A percentile compares a stretch with the other conserved stretches of the same genome.
phyloP scores from a whole-genome alignment of 495 filamentous ascomycete species.

The Penicillium lagena region DNA sequence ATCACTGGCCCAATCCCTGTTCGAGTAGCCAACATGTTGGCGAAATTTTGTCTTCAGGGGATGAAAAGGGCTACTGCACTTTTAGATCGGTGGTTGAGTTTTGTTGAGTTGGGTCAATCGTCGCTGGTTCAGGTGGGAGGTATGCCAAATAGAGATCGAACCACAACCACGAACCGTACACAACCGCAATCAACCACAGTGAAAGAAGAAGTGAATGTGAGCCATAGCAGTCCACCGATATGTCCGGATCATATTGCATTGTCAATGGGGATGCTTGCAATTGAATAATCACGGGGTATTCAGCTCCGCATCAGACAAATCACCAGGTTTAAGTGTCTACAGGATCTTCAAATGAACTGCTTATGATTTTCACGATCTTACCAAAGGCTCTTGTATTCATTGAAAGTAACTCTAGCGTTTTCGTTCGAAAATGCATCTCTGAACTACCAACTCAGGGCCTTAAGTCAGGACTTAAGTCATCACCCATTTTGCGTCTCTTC shows the following conservation, averaged over 20 bases:
- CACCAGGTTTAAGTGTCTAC: too few species aligned
- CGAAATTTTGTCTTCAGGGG: conserved; percentile 7
- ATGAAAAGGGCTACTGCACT: conserved; percentile 9
- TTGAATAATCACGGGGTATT: not conserved
- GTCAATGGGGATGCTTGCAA: conserved; percentile 14
- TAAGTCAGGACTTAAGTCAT: too few species aligned
- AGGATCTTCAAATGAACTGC: too few species aligned
- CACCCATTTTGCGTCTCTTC: too few species aligned
- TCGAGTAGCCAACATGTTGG: conserved; percentile 2
- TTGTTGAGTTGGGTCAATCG: conserved; percentile 6
- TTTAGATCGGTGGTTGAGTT: conserved; percentile 7
- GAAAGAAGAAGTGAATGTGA: not conserved
- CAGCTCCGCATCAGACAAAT: too few species aligned
- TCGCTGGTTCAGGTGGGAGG: not conserved
- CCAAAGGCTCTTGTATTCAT: too few species aligned
- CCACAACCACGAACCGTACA: too few species aligned
- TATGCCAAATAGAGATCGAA: too few species aligned
- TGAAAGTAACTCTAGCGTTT: too few species aligned
- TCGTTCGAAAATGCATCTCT: too few species aligned
- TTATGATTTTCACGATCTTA: too few species aligned
- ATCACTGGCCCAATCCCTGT: conserved; percentile 4
- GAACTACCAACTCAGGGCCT: too few species aligned
- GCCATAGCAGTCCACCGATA: not conserved
- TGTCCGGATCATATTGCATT: conserved; percentile 11
- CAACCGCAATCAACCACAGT: not conserved